phyloP scores from a whole-genome alignment of 495 filamentous ascomycete genomes.

The Penicillium waksmanii region DNA sequence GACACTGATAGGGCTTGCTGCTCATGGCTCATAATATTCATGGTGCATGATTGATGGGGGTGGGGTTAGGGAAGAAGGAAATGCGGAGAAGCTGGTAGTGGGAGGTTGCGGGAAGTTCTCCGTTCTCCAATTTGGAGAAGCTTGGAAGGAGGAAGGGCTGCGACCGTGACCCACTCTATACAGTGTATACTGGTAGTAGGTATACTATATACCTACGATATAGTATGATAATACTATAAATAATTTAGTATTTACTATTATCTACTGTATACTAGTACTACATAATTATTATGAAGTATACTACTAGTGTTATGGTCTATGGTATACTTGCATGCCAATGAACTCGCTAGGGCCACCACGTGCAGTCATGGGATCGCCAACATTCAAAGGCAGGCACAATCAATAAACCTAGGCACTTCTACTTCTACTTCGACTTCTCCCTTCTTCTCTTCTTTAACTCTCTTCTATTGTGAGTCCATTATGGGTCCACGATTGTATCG shows the following conservation, averaged over 20 bases:
- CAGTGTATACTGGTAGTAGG: no score
- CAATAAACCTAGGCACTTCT: no score
- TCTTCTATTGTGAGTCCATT: not conserved
- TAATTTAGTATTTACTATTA: no score
- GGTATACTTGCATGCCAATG: not conserved
- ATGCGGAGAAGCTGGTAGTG: not conserved
- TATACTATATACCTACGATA: no score
- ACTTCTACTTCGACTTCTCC: not conserved
- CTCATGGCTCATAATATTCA: conserved; percentile 23
- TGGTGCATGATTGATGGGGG: conserved; percentile 7
- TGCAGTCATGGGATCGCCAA: not conserved
- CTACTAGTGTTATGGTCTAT: no score
- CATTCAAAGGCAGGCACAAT: no score
- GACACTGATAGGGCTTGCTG: conserved; percentile 41
- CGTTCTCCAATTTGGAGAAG: not conserved
- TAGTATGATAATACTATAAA: no score
- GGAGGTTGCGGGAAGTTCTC: no score
- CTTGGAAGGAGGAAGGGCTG: not conserved
- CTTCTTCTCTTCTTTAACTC: not conserved
- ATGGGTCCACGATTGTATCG: not conserved
- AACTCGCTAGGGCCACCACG: not conserved
- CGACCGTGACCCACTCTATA: no score
- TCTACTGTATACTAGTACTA: no score
- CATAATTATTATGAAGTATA: no score
- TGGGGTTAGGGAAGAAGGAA: not conserved